phyloP scores from a whole-genome alignment of 2,329 filamentous ascomycete genomes.

The Xylaria sp. region DNA sequence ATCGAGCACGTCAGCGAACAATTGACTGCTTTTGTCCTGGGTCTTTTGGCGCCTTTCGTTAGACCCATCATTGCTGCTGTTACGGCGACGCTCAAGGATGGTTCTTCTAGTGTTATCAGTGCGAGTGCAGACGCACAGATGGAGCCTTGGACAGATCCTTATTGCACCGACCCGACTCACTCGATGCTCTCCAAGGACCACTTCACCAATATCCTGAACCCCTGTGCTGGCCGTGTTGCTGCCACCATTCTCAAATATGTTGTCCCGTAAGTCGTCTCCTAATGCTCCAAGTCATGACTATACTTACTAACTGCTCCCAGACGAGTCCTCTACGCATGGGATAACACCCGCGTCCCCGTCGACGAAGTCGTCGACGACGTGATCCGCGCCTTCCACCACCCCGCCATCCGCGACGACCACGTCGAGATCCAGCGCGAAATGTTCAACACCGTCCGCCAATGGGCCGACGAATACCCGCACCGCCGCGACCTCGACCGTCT shows the following conservation, averaged over 20 bases:
- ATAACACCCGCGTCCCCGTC: slow-evolving; percentile 75
- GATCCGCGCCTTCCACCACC: slow-evolving; percentile 82
- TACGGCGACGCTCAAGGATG: slow-evolving; percentile 77
- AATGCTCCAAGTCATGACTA: not conserved
- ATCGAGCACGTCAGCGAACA: slow-evolving; percentile 93
- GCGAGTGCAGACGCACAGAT: slow-evolving; percentile 69
- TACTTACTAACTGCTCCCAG: slow-evolving; percentile 34
- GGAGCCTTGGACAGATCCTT: slow-evolving; percentile 72
- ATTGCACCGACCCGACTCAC: slow-evolving; percentile 73
- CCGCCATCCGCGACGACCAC: slow-evolving; percentile 68
- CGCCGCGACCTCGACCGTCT: slow-evolving; percentile 64
- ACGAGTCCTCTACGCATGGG: slow-evolving; percentile 86
- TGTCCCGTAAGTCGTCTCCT: slow-evolving; percentile 57
- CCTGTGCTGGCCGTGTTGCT: slow-evolving; percentile 69
- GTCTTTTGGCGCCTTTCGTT: slow-evolving; percentile 84
- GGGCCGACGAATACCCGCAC: slow-evolving; percentile 66
- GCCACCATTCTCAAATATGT: slow-evolving; percentile 77
- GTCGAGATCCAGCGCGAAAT: slow-evolving; percentile 81
- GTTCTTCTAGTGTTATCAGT: slow-evolving; percentile 66
- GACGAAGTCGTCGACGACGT: slow-evolving; percentile 81
- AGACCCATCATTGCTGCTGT: slow-evolving; percentile 86
- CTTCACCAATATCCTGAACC: slow-evolving; percentile 73
- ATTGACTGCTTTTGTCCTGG: slow-evolving; percentile 84
- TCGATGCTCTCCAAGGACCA: slow-evolving; percentile 81
- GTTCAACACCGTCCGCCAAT: slow-evolving; percentile 79